Percentiles rank a stretch among this genome's conserved stretches.
These are phyloP conservation scores for Rhododendron molle DNA, from an alignment of 148 eudicot species.

Conservation along the genomic window DNA sequence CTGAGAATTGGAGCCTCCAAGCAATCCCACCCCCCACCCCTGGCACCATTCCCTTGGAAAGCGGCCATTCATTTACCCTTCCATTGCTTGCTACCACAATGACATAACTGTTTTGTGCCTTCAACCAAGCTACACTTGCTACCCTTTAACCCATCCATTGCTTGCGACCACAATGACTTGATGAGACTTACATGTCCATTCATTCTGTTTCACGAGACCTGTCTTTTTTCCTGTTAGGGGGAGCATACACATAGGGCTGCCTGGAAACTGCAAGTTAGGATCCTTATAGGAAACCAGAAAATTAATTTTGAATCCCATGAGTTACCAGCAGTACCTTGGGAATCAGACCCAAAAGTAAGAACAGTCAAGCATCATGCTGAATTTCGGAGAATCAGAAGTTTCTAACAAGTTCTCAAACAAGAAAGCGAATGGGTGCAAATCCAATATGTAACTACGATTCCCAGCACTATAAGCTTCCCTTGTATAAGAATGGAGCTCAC, in stretches of 20 bases:
- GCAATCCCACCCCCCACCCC: not conserved
- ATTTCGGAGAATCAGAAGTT: not conserved
- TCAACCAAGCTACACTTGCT: not conserved
- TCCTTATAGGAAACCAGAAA: not conserved
- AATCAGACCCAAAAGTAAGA: not conserved
- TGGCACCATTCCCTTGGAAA: constrained; percentile 1
- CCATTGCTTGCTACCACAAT: not conserved
- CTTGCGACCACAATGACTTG: not conserved
- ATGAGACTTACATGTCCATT: not conserved
- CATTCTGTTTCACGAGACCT: not conserved
- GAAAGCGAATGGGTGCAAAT: not conserved
- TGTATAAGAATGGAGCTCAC: not conserved
- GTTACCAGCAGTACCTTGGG: not conserved
- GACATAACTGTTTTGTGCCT: not conserved
- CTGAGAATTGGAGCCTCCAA: not conserved
- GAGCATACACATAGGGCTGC: not conserved
- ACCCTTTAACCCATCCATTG: not conserved
- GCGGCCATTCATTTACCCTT: not conserved
- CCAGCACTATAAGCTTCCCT: not conserved
- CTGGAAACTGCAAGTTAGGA: not conserved
- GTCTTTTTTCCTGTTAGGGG: not conserved
- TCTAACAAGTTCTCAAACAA: not conserved
- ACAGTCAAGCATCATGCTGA: not conserved
- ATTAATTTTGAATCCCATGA: not conserved
- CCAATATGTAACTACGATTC: not conserved